Percentiles rank a stretch among this genome's conserved stretches.
Evolutionary conservation across 768 basidiomycete genomes (phyloP).

Genomic region (Tulasnella sp.): DNA sequence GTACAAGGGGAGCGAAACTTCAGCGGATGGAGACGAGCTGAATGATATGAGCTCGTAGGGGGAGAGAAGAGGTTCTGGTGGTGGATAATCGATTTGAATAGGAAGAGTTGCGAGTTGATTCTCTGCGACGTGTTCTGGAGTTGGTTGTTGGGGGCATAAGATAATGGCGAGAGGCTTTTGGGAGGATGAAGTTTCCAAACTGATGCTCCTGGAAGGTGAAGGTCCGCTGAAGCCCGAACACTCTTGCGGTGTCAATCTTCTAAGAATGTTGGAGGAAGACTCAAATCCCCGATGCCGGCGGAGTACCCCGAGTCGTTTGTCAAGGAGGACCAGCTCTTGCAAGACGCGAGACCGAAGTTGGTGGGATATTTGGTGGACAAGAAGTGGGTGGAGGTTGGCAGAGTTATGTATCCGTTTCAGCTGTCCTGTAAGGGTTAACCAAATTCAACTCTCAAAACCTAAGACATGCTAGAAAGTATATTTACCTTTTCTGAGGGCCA

Average conservation of each 20-base stretch:
- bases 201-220: conserved; percentile 31
- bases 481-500: conserved; percentile 34
- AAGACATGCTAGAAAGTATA: not conserved
- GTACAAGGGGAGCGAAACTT: conserved; percentile 49
- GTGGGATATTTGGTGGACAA: conserved; percentile 53
- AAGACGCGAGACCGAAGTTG: conserved; percentile 63
- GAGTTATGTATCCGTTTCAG: conserved; percentile 28
- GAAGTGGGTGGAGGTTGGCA: conserved; percentile 36
- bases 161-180: conserved; percentile 57
- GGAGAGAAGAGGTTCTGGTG: not conserved
- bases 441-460: not conserved
- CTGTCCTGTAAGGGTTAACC: not conserved
- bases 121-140: conserved; percentile 15
- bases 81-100: not conserved
- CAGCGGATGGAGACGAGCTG: not conserved
- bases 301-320: conserved; percentile 35
- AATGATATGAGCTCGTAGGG: conserved; percentile 10
- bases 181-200: conserved; percentile 31
- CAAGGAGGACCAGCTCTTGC: conserved; percentile 63
- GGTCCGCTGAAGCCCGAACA: conserved; percentile 43
- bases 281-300: conserved; percentile 22
- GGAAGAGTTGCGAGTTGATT: not conserved
- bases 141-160: conserved; percentile 21
- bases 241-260: conserved; percentile 58
- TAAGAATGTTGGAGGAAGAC: conserved; percentile 36